Base-by-base conservation (phyloP, 179 eudicot genomes). In the Camellia oleifera region DNA sequence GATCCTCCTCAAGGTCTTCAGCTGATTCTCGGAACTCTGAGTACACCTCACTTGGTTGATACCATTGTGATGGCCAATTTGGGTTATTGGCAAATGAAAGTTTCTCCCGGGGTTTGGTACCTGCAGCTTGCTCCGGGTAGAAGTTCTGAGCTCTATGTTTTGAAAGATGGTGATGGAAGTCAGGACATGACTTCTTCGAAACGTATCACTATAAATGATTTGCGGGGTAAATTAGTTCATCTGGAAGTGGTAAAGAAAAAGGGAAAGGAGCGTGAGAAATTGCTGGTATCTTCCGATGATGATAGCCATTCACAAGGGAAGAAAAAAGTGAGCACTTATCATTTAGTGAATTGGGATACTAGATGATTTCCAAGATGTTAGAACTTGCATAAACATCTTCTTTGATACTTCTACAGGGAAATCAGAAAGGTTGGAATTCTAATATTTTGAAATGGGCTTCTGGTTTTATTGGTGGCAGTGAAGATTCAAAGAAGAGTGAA, bases 41-140 rank as follows among this genome's bases (percentile, higher is more conserved):
- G 77, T 81, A 70, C 85, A 72, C 96, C 99, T 23, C 99, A 96
- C 88, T 85, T 94, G 78, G 99, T 96, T 80, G 99, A 96, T 86
- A 96, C 99, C 54, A 90, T 94, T 65, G 99, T 96, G 60, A 96
- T 96, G 99, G 97, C 97, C 82, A 96, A 96, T 88, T 81, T 96
- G 80, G 99, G 99, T 58, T 96, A 96, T 81, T 96, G 99, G 99
- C 99, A 96, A 90, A 91, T 96, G 99, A 96, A 96, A 88, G 99
- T 91, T 69, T 90, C 94, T 81, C 99, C 99, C 77, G 99, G 99
- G 65, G 95, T 94, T 56, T 94, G 98, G 99, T 87, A 94, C 82
- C 85, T 96, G 87, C 94, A 91, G 81, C 92, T 96, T 84, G 98
- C 99, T 79, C 94, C 97, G 13, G 99, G 99, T 76, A 88, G 97